Evolutionary conservation across 176 grass and related monocot species (phyloP), one percentile per base, ranked within the genome.

Genomic region (Musa beccarii): DNA sequence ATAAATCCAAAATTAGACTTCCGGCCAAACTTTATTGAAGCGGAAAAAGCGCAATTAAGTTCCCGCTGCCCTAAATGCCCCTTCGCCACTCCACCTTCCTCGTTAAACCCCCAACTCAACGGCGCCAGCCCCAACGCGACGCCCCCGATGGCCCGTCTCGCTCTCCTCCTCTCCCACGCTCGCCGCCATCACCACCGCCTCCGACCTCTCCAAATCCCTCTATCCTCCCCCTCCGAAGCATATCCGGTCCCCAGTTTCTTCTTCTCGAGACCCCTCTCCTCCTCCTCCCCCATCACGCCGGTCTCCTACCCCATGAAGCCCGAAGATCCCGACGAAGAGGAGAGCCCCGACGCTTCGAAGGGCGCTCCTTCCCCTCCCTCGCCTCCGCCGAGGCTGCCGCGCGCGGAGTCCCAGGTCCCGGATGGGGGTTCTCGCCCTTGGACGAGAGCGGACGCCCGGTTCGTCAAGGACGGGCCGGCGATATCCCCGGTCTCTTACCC

Each of bases 401-500:
- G 53, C 10, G 73, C 54, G 26, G 71, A 55, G 81, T 69, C 52
- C 25, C 17, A 68, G 2, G 78, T 2, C 11, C 22, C 71, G 50
- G 24, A 77, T 52, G 75, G 59, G 10, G 75, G 61, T 51, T 72
- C 78, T 34, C 77, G 23, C 52, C 76, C 84, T 78, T 90, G 85
- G 78, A 87, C 92, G 64, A 76, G 79, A 78, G 63, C 92, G 59
- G 92, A 96, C 12, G 51, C 78, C 52, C 92, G 89, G 84, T 96
- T 79, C 75, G 59, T 88, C 59, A 96, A 92, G 71, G 89, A 92
- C 66, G 15, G 57, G 10, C 89, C 92, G 14, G 9, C 11, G 73
- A 81, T 96, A 77, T 78, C 83, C 69, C 87, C 87, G 16, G 89
- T 96, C 10, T 85, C 92, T 8, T 96, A 96, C 76, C 78, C 85